These are phyloP conservation scores for Eragrostis nindensis DNA, from an alignment of 176 grass and related monocot species.

Conservation along the genomic window DNA sequence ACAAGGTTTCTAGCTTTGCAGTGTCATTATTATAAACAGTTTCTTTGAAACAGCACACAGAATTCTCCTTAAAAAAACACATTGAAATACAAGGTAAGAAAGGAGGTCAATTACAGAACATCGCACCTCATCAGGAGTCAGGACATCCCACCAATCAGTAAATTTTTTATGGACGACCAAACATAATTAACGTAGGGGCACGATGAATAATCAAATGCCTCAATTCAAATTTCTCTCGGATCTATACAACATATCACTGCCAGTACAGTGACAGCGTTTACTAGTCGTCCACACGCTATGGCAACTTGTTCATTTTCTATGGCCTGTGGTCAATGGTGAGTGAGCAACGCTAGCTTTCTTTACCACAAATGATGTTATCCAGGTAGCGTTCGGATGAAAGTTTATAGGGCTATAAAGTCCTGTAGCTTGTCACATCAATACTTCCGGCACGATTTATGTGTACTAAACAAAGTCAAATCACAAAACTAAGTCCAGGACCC, in stretches of 20 bases:
- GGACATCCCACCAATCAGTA: background rate
- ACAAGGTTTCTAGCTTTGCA: background rate
- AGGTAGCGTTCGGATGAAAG: too few relatives aligned
- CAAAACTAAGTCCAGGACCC: too few relatives aligned
- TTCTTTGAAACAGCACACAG: background rate
- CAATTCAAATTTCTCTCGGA: background rate
- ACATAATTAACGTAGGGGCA: too few relatives aligned
- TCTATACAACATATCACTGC: constrained; percentile 25
- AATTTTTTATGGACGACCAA: background rate
- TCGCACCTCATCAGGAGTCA: too few relatives aligned
- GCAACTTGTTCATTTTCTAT: constrained; percentile 3
- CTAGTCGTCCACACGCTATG: background rate
- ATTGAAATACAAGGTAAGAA: background rate
- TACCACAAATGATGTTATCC: constrained; percentile 18
- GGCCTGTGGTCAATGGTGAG: background rate
- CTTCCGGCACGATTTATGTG: too few relatives aligned
- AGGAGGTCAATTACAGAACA: too few relatives aligned
- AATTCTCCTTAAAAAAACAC: background rate
- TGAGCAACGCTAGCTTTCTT: background rate
- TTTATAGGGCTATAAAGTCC: too few relatives aligned
- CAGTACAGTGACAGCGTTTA: background rate
- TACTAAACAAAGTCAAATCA: too few relatives aligned
- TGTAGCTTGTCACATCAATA: too few relatives aligned
- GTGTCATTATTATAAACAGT: too few relatives aligned
- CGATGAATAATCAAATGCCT: background rate